Conservation (phyloP, 2,329 filamentous ascomycete genomes). For the Didymella exigua region DNA sequence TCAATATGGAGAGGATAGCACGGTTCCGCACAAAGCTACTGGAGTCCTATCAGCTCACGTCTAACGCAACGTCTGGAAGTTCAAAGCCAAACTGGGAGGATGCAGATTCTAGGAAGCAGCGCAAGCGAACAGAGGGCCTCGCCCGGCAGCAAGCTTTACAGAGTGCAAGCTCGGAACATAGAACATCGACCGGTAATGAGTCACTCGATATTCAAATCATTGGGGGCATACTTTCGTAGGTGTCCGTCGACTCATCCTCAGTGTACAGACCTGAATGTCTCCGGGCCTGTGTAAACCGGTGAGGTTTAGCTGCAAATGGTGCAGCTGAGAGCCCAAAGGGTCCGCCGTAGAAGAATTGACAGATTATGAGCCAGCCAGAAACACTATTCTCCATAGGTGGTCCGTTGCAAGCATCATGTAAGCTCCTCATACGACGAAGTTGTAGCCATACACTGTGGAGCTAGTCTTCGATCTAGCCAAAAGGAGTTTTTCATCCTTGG, state of each 20-base stretch:
- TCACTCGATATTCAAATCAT: constrained; percentile 5
- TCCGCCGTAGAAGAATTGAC: neutral
- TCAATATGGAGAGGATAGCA: constrained; percentile 70
- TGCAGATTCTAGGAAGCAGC: constrained; percentile 43
- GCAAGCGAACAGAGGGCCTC: constrained; percentile 55
- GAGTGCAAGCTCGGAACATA: neutral
- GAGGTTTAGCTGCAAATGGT: neutral
- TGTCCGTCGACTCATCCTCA: neutral
- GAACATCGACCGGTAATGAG: neutral
- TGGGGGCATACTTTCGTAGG: neutral
- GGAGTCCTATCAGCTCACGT: constrained; percentile 25
- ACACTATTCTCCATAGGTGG: no score
- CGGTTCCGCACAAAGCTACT: constrained; percentile 64
- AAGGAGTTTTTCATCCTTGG: constrained; percentile 3
- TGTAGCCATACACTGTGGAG: neutral
- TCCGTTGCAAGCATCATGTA: neutral
- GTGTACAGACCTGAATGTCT: neutral
- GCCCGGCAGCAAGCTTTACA: constrained; percentile 53
- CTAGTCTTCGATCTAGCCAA: neutral
- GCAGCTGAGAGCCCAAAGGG: neutral
- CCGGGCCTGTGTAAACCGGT: neutral
- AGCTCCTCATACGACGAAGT: neutral
- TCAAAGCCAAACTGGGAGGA: constrained; percentile 49
- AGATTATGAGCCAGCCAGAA: neutral
- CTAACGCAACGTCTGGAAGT: neutral